Base-by-base conservation (phyloP, 129 eudicot species). In the Erigeron canadensis region DNA sequence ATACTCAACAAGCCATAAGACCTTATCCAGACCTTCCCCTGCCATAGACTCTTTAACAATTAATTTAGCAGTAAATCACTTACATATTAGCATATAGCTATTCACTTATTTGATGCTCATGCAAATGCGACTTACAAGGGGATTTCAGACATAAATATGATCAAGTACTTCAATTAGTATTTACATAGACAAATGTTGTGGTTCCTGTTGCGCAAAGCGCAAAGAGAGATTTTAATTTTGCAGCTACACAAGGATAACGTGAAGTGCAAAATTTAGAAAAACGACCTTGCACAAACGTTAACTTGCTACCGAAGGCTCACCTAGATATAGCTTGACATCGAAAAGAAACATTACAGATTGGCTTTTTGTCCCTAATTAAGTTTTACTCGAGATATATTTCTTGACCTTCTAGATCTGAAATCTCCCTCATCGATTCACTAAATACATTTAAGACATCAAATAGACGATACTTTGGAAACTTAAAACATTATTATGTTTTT, bases 231-330 rank as follows among this genome's bases (percentile, higher is more conserved):
- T 19, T 71, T 15, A 16, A 23, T 68, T 16, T 58, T 44, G 7
- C 45, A 71, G 37, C 43, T 43, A 22, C 76, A 23, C 17, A 71
- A 43, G 44, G 15, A 71, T 43, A 67, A 7, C 8, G 59, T 6
- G 13, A 6, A 60, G 21, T 58, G 23, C n/a, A 43, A 40, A 57
- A 71, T 13, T 23, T 18, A 21, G 58, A 58, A 18, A 43, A 58
- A 71, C n/a, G 67, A 45, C 67, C 45, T 56, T 42, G 42, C 67
- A 42, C 64, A 71, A 10, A 42, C 57, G 42, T 57, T 22, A 19
- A 16, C 54, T 56, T 21, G 67, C 65, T 43, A 12, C 13, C 43
- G 22, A 43, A 57, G 47, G 47, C 47, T n/a, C n/a, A n/a, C n/a
- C n/a, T n/a, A n/a, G n/a, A n/a, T n/a, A n/a, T n/a, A n/a, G n/a